These are phyloP conservation scores for Lithospermum erythrorhizon DNA, from an alignment of 257 asterid genomes.

Conservation along the genomic window DNA sequence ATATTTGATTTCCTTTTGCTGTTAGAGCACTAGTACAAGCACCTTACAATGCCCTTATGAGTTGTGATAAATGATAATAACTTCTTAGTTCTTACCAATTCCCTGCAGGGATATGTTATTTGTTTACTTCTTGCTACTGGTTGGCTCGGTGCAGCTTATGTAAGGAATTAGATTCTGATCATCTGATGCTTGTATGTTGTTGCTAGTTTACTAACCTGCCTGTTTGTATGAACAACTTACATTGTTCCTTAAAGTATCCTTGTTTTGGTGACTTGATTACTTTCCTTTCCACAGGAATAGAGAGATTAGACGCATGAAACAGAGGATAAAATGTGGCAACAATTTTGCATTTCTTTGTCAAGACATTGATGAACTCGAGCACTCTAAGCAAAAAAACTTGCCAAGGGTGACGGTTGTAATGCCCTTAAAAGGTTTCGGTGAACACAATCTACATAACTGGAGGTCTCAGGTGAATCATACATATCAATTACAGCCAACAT, in stretches of 20 bases:
- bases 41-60: background rate
- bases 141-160: conserved; percentile 85
- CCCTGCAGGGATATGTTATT: conserved; percentile 66
- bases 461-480: conserved; percentile 65
- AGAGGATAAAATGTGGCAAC: conserved; percentile 51
- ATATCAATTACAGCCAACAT: background rate
- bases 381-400: conserved; percentile 68
- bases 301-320: conserved; percentile 61
- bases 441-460: conserved; percentile 97
- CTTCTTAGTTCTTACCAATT: conserved; percentile 4
- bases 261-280: conserved; percentile 7
- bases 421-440: conserved; percentile 99
- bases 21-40: background rate
- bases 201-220: background rate
- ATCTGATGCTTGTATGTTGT: background rate
- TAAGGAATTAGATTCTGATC: conserved; percentile 44
- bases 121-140: conserved; percentile 89
- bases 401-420: conserved; percentile 89
- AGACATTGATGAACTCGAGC: conserved; percentile 78
- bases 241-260: background rate
- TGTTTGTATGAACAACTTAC: background rate
- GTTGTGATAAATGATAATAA: background rate
- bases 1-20: no score
- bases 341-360: conserved; percentile 60
- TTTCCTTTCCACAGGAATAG: conserved; percentile 48